phyloP scores from a whole-genome alignment of 768 basidiomycete species.

The Pisolithus sp. region DNA sequence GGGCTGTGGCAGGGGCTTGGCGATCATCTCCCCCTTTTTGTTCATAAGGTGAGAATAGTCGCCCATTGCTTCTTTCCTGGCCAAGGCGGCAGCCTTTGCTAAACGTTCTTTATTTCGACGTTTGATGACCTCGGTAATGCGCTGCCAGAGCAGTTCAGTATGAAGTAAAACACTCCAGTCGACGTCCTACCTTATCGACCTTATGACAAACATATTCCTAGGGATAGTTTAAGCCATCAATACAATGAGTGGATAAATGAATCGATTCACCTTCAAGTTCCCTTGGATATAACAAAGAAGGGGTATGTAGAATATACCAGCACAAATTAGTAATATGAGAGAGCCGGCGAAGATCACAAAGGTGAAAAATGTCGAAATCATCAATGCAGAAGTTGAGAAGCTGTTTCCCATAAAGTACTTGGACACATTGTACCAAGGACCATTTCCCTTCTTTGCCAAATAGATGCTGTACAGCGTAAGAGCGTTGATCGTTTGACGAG shows the following conservation, averaged over 20 bases:
- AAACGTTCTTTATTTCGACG: constrained; percentile 83
- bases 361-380: constrained; percentile 87
- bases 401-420: constrained; percentile 78
- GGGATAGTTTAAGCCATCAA: constrained; percentile 2
- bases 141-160: constrained; percentile 39
- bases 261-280: constrained; percentile 74
- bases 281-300: constrained; percentile 93
- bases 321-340: constrained; percentile 71
- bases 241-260: neutral
- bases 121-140: constrained; percentile 90
- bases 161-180: neutral
- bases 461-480: constrained; percentile 93
- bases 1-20: constrained; percentile 83
- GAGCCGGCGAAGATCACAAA: constrained; percentile 83
- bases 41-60: constrained; percentile 90
- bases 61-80: constrained; percentile 86
- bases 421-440: constrained; percentile 59
- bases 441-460: constrained; percentile 44
- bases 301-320: constrained; percentile 89
- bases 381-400: constrained; percentile 74
- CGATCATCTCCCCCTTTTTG: constrained; percentile 81
- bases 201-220: constrained; percentile 98
- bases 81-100: constrained; percentile 71
- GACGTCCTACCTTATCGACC: constrained; percentile 77
- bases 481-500: constrained; percentile 96